Conservation (phyloP, 768 basidiomycete species). For the Boletus rubropictus region DNA sequence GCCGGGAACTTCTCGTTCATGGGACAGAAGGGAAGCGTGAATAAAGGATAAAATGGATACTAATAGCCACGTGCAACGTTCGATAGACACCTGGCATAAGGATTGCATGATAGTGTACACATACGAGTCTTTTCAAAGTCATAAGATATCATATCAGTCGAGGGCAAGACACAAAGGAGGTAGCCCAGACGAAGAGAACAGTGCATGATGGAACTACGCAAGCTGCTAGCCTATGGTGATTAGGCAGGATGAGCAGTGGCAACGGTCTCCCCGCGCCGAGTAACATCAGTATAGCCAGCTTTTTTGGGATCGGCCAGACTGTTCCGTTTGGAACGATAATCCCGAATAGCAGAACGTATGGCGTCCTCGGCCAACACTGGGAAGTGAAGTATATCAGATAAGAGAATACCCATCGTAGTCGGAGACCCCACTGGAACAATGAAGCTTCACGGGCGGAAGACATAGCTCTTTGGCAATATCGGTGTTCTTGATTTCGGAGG, state of each 20-base stretch:
- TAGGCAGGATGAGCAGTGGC: constrained; percentile 46
- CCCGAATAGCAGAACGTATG: constrained; percentile 95
- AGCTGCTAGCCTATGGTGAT: constrained; percentile 8
- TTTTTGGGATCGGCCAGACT: constrained; percentile 46
- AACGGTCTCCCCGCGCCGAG: constrained; percentile 55
- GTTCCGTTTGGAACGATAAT: constrained; percentile 83
- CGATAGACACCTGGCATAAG: background rate
- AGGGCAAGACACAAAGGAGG: background rate
- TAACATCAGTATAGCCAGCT: constrained; percentile 64
- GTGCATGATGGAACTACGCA: background rate
- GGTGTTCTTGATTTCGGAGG: constrained; percentile 96
- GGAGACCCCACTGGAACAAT: constrained; percentile 74
- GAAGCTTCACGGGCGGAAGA: constrained; percentile 92
- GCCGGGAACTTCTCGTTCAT: constrained; percentile 78
- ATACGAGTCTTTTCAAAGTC: constrained; percentile 12
- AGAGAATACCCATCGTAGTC: constrained; percentile 7
- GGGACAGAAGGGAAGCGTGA: constrained; percentile 45
- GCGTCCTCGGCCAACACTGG: constrained; percentile 96
- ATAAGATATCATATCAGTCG: constrained; percentile 17
- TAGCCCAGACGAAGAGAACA: background rate
- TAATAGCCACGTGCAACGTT: background rate
- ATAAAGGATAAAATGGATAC: constrained; percentile 17
- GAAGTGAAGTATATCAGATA: constrained; percentile 23
- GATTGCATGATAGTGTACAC: constrained; percentile 10
- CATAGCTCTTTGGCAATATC: constrained; percentile 98